Evolutionary conservation across 2,329 filamentous ascomycete species (phyloP), one percentile per base, ranked within the genome.

Genomic region (Lasiodiplodia sp.): DNA sequence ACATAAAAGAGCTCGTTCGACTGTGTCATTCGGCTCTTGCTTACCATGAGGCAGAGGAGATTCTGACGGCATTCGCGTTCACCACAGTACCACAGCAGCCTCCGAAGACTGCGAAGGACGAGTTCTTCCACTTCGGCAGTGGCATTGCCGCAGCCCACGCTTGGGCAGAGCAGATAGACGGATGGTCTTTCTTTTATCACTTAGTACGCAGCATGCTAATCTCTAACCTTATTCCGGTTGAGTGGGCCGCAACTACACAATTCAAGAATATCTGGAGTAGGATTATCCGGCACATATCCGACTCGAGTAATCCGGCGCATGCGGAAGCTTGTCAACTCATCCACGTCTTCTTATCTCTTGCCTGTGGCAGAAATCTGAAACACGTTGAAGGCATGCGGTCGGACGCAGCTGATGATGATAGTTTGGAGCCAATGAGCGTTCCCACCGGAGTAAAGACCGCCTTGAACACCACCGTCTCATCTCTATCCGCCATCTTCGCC

Each of bases 211-310:
- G 74, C 44, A 74, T 80, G 74, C 69, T 81, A 18, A 74, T 74
- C 12, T 71, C 77, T 55, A 75, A 78, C 44, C 72, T 77, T 14
- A 65, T 81, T 11, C 78, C 78, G 3, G 63, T 80, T 11, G 78
- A 80, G 65, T 81, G 79, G 79, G 70, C 80, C 18, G 78, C 79
- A 2, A 80, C 79, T 2, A 71, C 74, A 40, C 71, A 70, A 18
- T 78, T 81, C 75, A 77, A 74, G 16, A 73, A 74, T 4, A 53
- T 80, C 4, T 81, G 77, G 76, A 77, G 75, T 38, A 74, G 74
- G 47, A 65, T 80, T 3, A 74, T 80, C 12, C 75, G 74, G 47
- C 73, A 73, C 7, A 68, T 79, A n/a, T 75, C 75, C 1, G 73
- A 77, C n/a, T 70, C 72, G 3, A 72, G 79, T 31, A 63, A 70